Conservation (phyloP, 2,329 filamentous ascomycete genomes). For the Thermomyces lanuginosus region DNA sequence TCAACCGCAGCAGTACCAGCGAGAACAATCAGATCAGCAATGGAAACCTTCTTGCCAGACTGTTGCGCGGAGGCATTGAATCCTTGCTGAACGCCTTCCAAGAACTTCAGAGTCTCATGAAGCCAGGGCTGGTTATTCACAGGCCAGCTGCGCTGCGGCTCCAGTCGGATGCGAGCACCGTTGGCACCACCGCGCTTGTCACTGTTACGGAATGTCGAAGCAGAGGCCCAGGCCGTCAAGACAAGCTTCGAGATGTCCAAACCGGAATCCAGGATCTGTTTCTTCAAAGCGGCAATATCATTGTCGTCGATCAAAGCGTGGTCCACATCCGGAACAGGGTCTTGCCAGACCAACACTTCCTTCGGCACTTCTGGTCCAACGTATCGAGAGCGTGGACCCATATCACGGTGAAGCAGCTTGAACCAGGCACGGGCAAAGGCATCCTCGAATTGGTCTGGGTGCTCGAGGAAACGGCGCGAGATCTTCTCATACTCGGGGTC, state of each 20-base stretch:
- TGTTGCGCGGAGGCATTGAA: slow-evolving; percentile 39
- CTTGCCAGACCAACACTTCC: slow-evolving; percentile 58
- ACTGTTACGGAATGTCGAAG: slow-evolving; percentile 54
- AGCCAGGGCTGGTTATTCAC: slow-evolving; percentile 58
- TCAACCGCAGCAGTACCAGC: slow-evolving; percentile 56
- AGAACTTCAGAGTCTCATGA: slow-evolving; percentile 40
- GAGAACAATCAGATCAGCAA: slow-evolving; percentile 66
- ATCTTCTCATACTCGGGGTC: slow-evolving; percentile 64
- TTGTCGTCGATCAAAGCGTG: slow-evolving; percentile 43
- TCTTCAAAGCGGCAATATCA: slow-evolving; percentile 52
- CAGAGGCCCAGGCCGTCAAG: slow-evolving; percentile 50
- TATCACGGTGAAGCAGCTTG: slow-evolving; percentile 67
- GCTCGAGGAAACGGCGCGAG: slow-evolving; percentile 49
- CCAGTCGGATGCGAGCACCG: slow-evolving; percentile 58
- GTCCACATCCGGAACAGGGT: slow-evolving; percentile 47
- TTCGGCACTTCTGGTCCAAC: slow-evolving; percentile 57
- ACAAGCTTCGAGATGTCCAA: slow-evolving; percentile 47
- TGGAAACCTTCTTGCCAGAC: slow-evolving; percentile 53
- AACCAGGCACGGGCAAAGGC: slow-evolving; percentile 63
- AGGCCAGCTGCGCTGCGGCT: slow-evolving; percentile 55
- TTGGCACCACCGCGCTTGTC: slow-evolving; percentile 77
- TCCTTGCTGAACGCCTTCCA: slow-evolving; percentile 49
- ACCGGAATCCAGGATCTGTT: slow-evolving; percentile 47
- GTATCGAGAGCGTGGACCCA: slow-evolving; percentile 56
- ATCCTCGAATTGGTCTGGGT: slow-evolving; percentile 52